Evolutionary conservation across 1,284 basidiomycete species (phyloP).

Genomic region (Ganoderma lucidum): DNA sequence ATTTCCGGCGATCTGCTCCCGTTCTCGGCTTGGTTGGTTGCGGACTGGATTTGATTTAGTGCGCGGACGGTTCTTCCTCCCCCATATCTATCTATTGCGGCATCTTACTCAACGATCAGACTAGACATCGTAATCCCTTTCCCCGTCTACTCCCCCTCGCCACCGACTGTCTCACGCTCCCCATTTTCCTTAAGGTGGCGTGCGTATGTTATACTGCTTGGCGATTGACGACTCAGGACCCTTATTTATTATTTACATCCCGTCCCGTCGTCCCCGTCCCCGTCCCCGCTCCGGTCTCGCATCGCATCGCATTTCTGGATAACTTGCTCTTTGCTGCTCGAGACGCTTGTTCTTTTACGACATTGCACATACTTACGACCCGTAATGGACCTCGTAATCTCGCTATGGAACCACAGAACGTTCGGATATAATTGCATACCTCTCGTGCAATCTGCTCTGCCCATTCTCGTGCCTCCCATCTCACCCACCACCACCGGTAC

Average conservation of each 20-base stretch:
- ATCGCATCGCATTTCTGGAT: conserved; percentile 11
- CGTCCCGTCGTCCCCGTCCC: neutral
- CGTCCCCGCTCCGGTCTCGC: neutral
- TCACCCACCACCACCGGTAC: neutral
- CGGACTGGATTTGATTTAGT: neutral
- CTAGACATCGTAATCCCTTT: conserved; percentile 1
- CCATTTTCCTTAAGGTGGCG: neutral
- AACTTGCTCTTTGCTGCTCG: neutral
- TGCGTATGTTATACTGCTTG: neutral
- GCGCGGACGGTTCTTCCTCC: neutral
- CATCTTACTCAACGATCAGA: neutral
- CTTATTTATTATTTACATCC: neutral
- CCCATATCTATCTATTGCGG: neutral
- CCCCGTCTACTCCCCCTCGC: neutral
- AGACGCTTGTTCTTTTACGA: neutral
- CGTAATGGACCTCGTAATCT: conserved; percentile 16
- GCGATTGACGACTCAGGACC: neutral
- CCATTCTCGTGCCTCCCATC: neutral
- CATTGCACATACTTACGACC: conserved; percentile 19
- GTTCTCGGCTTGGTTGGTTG: neutral
- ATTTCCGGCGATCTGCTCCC: neutral
- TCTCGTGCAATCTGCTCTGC: conserved; percentile 3
- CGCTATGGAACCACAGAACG: neutral
- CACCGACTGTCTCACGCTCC: neutral
- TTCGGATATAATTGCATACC: neutral